Base-by-base conservation (phyloP, 2,329 filamentous ascomycete genomes). In the Trichoderma citrinoviride region DNA sequence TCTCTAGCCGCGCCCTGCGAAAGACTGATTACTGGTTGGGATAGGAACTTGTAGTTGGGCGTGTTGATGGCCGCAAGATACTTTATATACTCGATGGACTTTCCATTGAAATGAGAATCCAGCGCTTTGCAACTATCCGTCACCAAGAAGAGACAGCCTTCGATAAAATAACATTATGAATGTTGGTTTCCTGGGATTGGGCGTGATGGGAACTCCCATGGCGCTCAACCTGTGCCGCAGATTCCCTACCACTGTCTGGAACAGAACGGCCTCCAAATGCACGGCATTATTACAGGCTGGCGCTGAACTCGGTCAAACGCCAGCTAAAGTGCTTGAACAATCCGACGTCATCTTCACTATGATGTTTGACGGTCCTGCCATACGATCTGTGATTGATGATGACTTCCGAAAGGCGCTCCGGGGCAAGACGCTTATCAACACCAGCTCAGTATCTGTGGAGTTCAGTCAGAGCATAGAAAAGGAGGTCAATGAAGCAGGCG, bases 141-240 rank as follows among this genome's bases (percentile, higher is more conserved):
- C 15, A 50, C 2, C 10, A 41, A 1, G 21, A 50, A 23, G 15
- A 17, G 25, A 27, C 7, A 40, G 33, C 23, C 17, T 4, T 7
- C 14, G 4, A 12, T 3, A 43, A 17, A 4, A 8, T 21, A 17
- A 46, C 17, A 61, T 29, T 1, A 70, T 69, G 67, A 67, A 63
- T 37, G 61, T 76, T 23, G 73, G 74, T 5, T 77, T 76, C 60
- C 27, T 76, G 17, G 74, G 74, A 3, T 61, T 76, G 2, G 73
- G 74, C 21, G 68, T 69, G 17, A 76, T 76, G 74, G 73, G 73
- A 46, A 71, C 71, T 19, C 74, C 74, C 29, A 76, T 76, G 74
- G 74, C 74, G 41, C 64, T 74, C 43, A 74, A 75, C 41, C 68
- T 76, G 7, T 57, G 68, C n/a, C 69, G 69, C 5, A 64, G 68